Evolutionary conservation across 2,329 filamentous ascomycete species (phyloP).

Genomic region (Cordyceps cicadae): DNA sequence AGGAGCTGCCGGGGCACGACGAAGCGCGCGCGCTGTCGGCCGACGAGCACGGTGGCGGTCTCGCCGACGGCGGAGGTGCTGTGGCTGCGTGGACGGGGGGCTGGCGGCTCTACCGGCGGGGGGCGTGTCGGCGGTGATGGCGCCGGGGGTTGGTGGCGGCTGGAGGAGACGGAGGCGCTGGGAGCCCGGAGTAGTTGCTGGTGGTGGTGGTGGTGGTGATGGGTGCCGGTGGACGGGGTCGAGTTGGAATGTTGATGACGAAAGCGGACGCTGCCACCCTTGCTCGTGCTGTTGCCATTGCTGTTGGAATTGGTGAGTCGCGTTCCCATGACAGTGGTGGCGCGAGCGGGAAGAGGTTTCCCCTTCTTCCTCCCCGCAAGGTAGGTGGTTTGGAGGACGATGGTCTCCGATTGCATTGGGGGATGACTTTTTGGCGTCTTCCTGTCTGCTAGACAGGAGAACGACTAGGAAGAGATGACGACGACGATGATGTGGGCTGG

Average conservation of each 20-base stretch:
- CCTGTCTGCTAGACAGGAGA: not conserved
- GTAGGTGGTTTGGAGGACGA: not conserved
- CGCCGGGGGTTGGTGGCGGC: no score
- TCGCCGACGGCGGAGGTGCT: slow-evolving; percentile 8
- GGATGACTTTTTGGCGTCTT: not conserved
- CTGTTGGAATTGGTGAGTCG: not conserved
- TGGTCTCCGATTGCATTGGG: not conserved
- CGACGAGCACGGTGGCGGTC: slow-evolving; percentile 33
- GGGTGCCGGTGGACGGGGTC: not conserved
- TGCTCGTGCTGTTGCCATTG: not conserved
- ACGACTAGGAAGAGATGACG: not conserved
- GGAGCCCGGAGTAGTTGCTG: not conserved
- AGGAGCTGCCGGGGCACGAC: slow-evolving; percentile 37
- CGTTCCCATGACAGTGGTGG: not conserved
- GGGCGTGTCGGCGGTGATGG: no score
- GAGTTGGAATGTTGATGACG: not conserved
- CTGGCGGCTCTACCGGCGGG: no score
- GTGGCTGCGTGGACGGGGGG: not conserved
- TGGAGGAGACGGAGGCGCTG: not conserved
- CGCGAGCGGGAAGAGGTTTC: not conserved
- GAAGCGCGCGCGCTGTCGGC: slow-evolving; percentile 33
- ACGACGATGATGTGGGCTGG: not conserved
- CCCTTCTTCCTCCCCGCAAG: not conserved
- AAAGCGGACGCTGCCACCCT: not conserved
- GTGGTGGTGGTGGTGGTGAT: not conserved